Conservation (phyloP, 2,329 filamentous ascomycete genomes). For the Trichoderma afroharzianum region DNA sequence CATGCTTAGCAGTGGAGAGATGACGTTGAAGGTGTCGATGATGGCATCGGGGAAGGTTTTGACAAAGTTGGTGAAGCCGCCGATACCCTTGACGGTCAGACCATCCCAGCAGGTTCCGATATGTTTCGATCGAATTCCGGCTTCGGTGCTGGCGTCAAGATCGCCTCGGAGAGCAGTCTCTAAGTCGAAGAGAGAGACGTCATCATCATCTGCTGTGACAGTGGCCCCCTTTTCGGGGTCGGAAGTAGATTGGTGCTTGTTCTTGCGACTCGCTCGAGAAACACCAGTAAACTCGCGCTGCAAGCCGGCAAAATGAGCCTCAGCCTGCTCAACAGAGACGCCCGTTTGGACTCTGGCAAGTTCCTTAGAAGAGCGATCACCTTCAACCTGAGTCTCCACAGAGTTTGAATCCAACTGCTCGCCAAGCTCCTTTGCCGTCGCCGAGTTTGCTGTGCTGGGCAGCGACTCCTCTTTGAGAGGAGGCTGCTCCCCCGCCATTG, state of each 20-base stretch:
- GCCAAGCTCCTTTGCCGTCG: neutral
- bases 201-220: constrained; percentile 39
- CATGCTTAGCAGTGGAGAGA: constrained; percentile 59
- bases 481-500: constrained; percentile 11
- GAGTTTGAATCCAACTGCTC: constrained; percentile 28
- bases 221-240: constrained; percentile 59
- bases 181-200: constrained; percentile 63
- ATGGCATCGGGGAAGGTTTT: constrained; percentile 76
- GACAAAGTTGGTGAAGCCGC: constrained; percentile 69
- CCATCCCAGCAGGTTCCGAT: constrained; percentile 77
- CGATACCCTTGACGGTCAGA: constrained; percentile 71
- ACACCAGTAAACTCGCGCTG: constrained; percentile 57
- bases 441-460: neutral
- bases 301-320: constrained; percentile 67
- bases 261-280: constrained; percentile 47
- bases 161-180: constrained; percentile 70
- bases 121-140: constrained; percentile 76
- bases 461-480: constrained; percentile 3
- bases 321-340: constrained; percentile 63
- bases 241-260: constrained; percentile 22
- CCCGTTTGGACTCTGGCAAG: constrained; percentile 31
- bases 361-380: constrained; percentile 22
- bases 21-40: constrained; percentile 71
- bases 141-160: constrained; percentile 66
- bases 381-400: constrained; percentile 21